Evolutionary conservation across 495 filamentous ascomycete genomes (phyloP).

Genomic region (Penicillium argentinense): DNA sequence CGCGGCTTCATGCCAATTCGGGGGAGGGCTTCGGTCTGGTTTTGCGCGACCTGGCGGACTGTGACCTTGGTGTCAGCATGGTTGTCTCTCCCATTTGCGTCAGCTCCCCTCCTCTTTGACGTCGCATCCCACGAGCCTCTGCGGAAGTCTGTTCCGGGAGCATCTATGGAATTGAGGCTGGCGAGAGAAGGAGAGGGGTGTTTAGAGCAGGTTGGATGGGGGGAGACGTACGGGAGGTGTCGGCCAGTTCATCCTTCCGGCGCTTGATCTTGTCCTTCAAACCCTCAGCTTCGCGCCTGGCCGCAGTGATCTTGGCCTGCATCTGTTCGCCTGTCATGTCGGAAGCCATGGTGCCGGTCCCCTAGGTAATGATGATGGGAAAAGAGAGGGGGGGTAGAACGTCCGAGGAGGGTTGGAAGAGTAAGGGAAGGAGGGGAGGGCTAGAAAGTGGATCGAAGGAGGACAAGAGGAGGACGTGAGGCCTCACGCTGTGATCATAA

Average conservation of each 20-base stretch:
- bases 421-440: constrained; percentile 7
- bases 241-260: constrained; percentile 98
- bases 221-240: constrained; percentile 80
- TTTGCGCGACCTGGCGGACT: constrained; percentile 90
- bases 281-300: constrained; percentile 94
- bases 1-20: constrained; percentile 95
- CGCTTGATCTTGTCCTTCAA: constrained; percentile 98
- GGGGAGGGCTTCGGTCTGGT: constrained; percentile 84
- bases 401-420: constrained; percentile 11
- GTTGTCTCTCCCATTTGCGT: background rate
- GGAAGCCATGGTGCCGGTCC: constrained; percentile 50
- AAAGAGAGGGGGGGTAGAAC: constrained; percentile 15
- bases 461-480: constrained; percentile 14
- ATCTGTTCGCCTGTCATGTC: constrained; percentile 72
- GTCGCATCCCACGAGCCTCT: background rate
- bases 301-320: constrained; percentile 89
- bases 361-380: constrained; percentile 24
- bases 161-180: background rate
- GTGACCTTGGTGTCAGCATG: constrained; percentile 27
- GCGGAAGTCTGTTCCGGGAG: constrained; percentile 3
- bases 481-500: constrained; percentile 25
- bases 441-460: constrained; percentile 9
- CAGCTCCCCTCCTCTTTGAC: background rate
- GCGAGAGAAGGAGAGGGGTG: background rate
- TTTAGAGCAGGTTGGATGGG: background rate